Evolutionary conservation across 2,329 filamentous ascomycete species (phyloP).

Genomic region (Pestalotiopsis sp.): DNA sequence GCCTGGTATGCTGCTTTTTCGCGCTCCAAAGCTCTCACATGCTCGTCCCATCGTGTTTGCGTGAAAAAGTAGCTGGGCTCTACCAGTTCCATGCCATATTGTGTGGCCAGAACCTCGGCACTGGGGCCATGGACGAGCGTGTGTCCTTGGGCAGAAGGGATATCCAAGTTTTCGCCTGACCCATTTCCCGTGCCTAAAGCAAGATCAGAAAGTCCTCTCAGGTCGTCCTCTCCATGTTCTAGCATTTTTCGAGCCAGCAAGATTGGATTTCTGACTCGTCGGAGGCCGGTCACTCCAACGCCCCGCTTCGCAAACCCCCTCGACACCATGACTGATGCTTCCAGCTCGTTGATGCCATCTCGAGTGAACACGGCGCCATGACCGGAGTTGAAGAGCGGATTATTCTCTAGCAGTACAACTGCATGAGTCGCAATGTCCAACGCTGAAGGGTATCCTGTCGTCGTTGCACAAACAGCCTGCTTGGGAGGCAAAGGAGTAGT

Average conservation of each 20-base stretch:
- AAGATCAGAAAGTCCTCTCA: slow-evolving; percentile 37
- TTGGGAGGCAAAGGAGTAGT: slow-evolving; percentile 27
- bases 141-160: slow-evolving; percentile 67
- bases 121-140: slow-evolving; percentile 67
- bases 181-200: slow-evolving; percentile 18
- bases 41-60: slow-evolving; percentile 76
- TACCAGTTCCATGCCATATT: slow-evolving; percentile 73
- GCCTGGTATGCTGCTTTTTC: slow-evolving; percentile 41
- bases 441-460: slow-evolving; percentile 51
- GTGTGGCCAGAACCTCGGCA: slow-evolving; percentile 67
- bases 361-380: slow-evolving; percentile 86
- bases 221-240: slow-evolving; percentile 63
- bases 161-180: slow-evolving; percentile 32
- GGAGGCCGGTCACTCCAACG: slow-evolving; percentile 74
- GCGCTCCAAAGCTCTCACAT: slow-evolving; percentile 57
- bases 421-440: slow-evolving; percentile 76
- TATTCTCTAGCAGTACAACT: slow-evolving; percentile 75
- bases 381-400: slow-evolving; percentile 81
- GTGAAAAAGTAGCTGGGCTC: slow-evolving; percentile 78
- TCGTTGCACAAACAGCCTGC: slow-evolving; percentile 5
- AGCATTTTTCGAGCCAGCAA: slow-evolving; percentile 72
- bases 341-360: slow-evolving; percentile 81
- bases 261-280: slow-evolving; percentile 78
- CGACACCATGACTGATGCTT: slow-evolving; percentile 85
- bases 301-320: slow-evolving; percentile 72